Evolutionary conservation across 1,139 yeast species (phyloP), one percentile per base, ranked within the genome.

Genomic region (Debaryomyces sp.): DNA sequence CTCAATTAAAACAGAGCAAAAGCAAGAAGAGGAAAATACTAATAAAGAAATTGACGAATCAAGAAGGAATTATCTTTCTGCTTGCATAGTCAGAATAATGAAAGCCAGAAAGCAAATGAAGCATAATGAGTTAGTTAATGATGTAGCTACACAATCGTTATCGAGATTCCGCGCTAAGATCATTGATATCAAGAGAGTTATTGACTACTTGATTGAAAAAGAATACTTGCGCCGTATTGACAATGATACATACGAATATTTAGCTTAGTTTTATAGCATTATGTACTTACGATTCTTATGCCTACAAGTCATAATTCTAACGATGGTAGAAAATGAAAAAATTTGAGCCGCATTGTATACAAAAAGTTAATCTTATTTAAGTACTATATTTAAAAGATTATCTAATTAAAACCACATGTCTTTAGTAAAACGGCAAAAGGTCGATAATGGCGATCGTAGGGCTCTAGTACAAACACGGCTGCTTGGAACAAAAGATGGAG

Each of bases 41-140:
- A 86, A 82, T 59, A 87, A 86, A 67, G 96, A 91, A 63, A 83
- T 94, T 54, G 91, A 86, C 58, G 94, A 90, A 61, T 89, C 91
- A 52, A 83, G 98, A 60, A 89, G 87, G 72, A 83, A 88, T 63
- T 87, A 86, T 70, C 77, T 94, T 60, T 89, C 91, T 63, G 97
- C 98, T 1, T 89, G 96, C 61, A 90, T 94, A 68, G 99, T 94
- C 41, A 82, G 99, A 61, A 89, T 94, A 61, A 94, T 94, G 98
- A 94, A 94, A 73, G 92, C 96, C 1, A 81, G 97, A 62, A 88
- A 91, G 67, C 78, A 77, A 45, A 76, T 90, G 58, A 82, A 84
- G 54, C 97, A 91, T 64, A 87, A 87, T 45, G 85, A 85, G 46
- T 78, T 94, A 61, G 85, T 92, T 46, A 90, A 88, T 58, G 98